These are phyloP conservation scores for Mrakia blollopis DNA, from an alignment of 768 basidiomycete species.

Conservation along the genomic window DNA sequence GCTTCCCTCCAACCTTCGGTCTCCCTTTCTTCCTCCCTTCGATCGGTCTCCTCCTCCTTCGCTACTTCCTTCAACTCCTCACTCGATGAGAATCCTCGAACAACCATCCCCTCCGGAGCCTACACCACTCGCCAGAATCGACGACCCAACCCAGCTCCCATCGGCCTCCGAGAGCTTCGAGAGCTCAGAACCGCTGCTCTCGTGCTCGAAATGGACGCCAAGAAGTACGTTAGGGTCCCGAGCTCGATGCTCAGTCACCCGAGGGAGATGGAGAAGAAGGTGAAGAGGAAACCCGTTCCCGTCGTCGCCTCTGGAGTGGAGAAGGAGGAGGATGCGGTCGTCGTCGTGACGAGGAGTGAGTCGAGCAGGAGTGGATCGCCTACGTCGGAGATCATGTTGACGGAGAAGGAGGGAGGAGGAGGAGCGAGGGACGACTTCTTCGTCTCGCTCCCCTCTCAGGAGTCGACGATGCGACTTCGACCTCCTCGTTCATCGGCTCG, in stretches of 20 bases:
- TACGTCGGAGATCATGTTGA: neutral
- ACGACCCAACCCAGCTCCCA: neutral
- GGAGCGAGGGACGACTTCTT: neutral
- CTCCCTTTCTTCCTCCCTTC: neutral
- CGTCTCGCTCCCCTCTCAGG: neutral
- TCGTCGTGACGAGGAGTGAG: neutral
- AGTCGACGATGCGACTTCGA: too few species aligned
- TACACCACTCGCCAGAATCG: neutral
- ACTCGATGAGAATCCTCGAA: neutral
- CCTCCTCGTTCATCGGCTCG: neutral
- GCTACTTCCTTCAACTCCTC: neutral
- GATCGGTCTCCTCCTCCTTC: neutral
- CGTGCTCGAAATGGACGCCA: slow-evolving; percentile 14
- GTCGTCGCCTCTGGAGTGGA: neutral
- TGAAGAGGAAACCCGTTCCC: slow-evolving; percentile 18
- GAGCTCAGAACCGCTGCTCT: slow-evolving; percentile 3
- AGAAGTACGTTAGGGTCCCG: neutral
- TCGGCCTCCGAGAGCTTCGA: slow-evolving; percentile 11
- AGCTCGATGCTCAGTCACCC: too few species aligned
- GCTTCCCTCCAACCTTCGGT: neutral
- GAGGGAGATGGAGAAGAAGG: neutral
- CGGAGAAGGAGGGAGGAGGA: neutral
- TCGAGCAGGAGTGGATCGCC: neutral
- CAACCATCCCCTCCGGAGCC: neutral
- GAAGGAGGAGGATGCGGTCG: neutral